Evolutionary conservation across 345 rosid species (phyloP).

Genomic region (Carallia brachiata): DNA sequence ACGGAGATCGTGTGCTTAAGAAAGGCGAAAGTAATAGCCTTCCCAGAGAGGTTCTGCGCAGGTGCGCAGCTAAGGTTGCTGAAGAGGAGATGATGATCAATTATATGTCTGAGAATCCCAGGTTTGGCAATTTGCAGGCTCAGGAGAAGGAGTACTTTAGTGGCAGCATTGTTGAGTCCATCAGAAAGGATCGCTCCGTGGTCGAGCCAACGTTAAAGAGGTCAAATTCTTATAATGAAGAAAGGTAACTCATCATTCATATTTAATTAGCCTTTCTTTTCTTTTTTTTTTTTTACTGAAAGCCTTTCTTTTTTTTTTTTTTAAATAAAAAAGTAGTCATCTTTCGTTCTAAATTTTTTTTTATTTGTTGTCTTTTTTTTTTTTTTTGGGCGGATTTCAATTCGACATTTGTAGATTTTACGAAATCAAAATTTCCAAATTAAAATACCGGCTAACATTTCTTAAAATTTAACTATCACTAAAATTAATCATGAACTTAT

Average conservation of each 20-base stretch:
- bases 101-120: conserved; percentile 91
- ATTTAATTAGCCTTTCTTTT: neutral
- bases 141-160: conserved; percentile 88
- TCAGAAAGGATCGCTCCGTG: conserved; percentile 45
- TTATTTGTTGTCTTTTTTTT: no score
- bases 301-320: neutral
- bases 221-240: conserved; percentile 82
- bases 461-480: no score
- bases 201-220: conserved; percentile 45
- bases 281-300: neutral
- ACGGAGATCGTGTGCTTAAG: conserved; percentile 7
- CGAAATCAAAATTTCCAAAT: no score
- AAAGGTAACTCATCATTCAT: conserved; percentile 39
- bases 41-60: conserved; percentile 51
- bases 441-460: no score
- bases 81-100: conserved; percentile 51
- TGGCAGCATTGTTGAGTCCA: conserved; percentile 76
- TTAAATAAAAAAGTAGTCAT: neutral
- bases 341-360: no score
- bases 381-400: no score
- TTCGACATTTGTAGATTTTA: no score
- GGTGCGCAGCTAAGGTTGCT: conserved; percentile 36
- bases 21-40: conserved; percentile 29
- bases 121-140: conserved; percentile 75
- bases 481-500: no score